These are phyloP conservation scores for Entelexis paramagnoliae DNA, from an alignment of 1,139 yeast species.

Conservation along the genomic window DNA sequence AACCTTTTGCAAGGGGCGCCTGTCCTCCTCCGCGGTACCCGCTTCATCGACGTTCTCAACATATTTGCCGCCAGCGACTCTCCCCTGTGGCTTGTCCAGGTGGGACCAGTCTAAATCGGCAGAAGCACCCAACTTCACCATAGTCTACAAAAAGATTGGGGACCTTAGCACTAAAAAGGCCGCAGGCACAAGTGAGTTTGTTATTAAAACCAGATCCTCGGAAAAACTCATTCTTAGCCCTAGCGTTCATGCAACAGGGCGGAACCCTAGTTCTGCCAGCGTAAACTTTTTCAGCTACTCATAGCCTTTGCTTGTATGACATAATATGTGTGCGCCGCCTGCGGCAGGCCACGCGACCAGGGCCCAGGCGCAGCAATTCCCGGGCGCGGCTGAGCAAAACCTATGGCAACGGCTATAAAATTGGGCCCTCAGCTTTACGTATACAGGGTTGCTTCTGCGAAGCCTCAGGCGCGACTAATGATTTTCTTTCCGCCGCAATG, in stretches of 20 bases:
- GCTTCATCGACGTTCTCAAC: constrained; percentile 15
- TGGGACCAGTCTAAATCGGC: constrained; percentile 24
- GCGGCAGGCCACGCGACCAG: background rate
- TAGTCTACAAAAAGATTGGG: background rate
- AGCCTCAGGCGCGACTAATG: background rate
- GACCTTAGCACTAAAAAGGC: background rate
- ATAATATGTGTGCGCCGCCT: background rate
- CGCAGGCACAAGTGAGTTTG: background rate
- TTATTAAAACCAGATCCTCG: background rate
- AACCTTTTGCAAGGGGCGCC: constrained; percentile 20
- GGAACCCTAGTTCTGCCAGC: background rate
- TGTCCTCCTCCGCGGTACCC: constrained; percentile 13
- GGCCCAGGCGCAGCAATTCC: background rate
- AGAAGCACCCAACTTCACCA: constrained; percentile 21
- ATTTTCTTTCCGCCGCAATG: background rate
- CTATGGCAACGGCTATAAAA: background rate
- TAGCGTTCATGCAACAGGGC: constrained; percentile 2
- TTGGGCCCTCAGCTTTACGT: no score
- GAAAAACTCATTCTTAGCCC: constrained; percentile 4
- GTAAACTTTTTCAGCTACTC: constrained; percentile 1
- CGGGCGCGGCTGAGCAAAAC: background rate
- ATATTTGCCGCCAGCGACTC: constrained; percentile 23
- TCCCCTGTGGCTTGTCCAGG: constrained; percentile 20
- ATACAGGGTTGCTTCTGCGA: no score
- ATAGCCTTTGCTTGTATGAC: background rate